Evolutionary conservation across 192 early-diverging fungal species (phyloP), one percentile per base, ranked within the genome.

Genomic region (Geranomyces michiganensis): DNA sequence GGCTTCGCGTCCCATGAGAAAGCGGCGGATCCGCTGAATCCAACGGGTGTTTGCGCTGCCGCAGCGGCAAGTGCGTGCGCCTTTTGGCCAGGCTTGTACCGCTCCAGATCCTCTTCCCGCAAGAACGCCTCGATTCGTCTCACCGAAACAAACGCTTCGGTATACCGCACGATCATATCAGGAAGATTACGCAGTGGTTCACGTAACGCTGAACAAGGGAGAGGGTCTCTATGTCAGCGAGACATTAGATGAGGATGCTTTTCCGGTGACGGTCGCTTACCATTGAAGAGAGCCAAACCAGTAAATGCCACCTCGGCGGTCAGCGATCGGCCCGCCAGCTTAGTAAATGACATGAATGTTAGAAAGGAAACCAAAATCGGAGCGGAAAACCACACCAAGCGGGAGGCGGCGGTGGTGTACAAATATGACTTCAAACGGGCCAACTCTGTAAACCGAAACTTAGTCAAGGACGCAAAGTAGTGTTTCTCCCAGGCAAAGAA

Each of bases 401-500:
- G 45, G 47, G 56, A 30, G 15, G 47, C 27, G 14, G 56, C 76
- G 44, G 30, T 79, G 70, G 24, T 74, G 56, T 56, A 77, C 65
- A 72, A 75, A 66, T 19, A 78, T 33, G 14, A 41, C 51, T 27
- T 32, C 32, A 78, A 65, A 5, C 56, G 10, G 13, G 7, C 56
- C 17, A 98, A 78, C 76, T 96, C 94, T 13, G 83, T 55, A 33
- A 89, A 84, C 47, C 94, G 84, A 47, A 95, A 83, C 49, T 81
- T 76, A 33, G 72, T 62, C 55, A 92, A 80, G 70, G 82, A 85
- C 66, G 91, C 80, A 56, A 91, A 75, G 69, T 95, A 96, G 31
- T 90, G 82, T 7, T 30, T 21, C 51, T 86, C 84, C 81, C 84
- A 86, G n/a, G 78, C 80, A 58, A 86, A 82, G 67, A 79, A 97